These are phyloP conservation scores for Suhomyces canberraensis DNA, from an alignment of 805 yeast species.

Conservation along the genomic window DNA sequence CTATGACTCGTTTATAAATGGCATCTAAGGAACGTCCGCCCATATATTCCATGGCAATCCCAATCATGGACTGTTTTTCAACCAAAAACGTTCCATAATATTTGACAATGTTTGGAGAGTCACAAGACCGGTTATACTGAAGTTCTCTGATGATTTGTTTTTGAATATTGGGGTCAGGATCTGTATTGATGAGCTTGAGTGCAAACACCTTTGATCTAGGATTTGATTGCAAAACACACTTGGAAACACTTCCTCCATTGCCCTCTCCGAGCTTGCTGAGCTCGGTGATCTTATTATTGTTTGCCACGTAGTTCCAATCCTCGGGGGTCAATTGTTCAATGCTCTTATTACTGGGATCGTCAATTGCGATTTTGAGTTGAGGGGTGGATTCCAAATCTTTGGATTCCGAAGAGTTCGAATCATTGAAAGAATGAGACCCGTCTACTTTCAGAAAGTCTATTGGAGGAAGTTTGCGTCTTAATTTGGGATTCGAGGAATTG, in stretches of 20 bases:
- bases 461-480: slow-evolving; percentile 41
- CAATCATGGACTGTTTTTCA: slow-evolving; percentile 73
- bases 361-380: neutral
- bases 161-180: slow-evolving; percentile 82
- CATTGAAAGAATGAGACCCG: slow-evolving; percentile 7
- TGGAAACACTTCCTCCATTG: slow-evolving; percentile 84
- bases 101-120: slow-evolving; percentile 80
- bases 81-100: slow-evolving; percentile 91
- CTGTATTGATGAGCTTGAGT: slow-evolving; percentile 66
- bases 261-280: slow-evolving; percentile 86
- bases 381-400: neutral
- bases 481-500: slow-evolving; percentile 5
- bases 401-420: neutral
- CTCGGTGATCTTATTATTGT: slow-evolving; percentile 60
- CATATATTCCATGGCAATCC: slow-evolving; percentile 97
- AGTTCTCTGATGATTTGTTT: slow-evolving; percentile 88
- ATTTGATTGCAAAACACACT: slow-evolving; percentile 52
- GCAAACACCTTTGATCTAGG: slow-evolving; percentile 71
- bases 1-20: slow-evolving; percentile 72
- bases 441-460: slow-evolving; percentile 35
- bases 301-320: slow-evolving; percentile 68
- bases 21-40: slow-evolving; percentile 91
- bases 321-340: slow-evolving; percentile 62
- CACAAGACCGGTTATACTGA: slow-evolving; percentile 80
- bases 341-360: slow-evolving; percentile 5